phyloP scores from a whole-genome alignment of 495 filamentous ascomycete species.

The Hypoxylon cercidicola region DNA sequence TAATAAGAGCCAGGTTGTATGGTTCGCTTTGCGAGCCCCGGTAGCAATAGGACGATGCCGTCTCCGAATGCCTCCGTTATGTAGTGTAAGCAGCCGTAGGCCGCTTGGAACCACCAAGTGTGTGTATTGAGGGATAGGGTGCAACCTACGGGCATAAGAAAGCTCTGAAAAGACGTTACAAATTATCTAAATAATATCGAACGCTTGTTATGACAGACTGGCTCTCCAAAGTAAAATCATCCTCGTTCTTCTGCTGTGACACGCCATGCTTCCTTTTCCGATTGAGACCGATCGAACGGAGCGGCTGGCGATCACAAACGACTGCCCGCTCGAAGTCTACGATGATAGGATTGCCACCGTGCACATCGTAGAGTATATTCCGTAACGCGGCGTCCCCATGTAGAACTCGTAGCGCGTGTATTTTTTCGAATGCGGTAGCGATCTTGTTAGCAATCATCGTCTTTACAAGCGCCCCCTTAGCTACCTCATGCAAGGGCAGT shows the following conservation, averaged over 20 bases:
- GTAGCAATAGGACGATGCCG: no score
- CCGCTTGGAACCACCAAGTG: no score
- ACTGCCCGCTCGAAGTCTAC: conserved; percentile 44
- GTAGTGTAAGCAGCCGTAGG: no score
- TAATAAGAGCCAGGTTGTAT: no score
- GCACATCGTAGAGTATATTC: conserved; percentile 40
- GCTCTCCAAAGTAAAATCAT: conserved; percentile 5
- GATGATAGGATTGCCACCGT: conserved; percentile 30
- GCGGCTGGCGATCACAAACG: conserved; percentile 15
- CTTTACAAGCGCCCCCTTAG: conserved; percentile 2
- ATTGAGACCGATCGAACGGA: conserved; percentile 27
- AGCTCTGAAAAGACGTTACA: no score
- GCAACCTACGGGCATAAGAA: no score
- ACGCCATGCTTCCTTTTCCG: conserved; percentile 16
- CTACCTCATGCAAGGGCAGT: conserved; percentile 21
- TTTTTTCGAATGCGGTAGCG: conserved; percentile 11
- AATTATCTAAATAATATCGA: neutral
- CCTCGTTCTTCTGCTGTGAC: neutral
- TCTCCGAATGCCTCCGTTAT: no score
- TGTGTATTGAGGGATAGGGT: no score
- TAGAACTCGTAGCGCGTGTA: conserved; percentile 39
- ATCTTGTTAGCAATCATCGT: conserved; percentile 8
- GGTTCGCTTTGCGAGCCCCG: no score
- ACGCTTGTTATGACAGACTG: conserved; percentile 11
- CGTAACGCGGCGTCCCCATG: conserved; percentile 39